These are phyloP conservation scores for Colletotrichum liaoningense DNA, from an alignment of 2,329 filamentous ascomycete genomes.

Conservation along the genomic window DNA sequence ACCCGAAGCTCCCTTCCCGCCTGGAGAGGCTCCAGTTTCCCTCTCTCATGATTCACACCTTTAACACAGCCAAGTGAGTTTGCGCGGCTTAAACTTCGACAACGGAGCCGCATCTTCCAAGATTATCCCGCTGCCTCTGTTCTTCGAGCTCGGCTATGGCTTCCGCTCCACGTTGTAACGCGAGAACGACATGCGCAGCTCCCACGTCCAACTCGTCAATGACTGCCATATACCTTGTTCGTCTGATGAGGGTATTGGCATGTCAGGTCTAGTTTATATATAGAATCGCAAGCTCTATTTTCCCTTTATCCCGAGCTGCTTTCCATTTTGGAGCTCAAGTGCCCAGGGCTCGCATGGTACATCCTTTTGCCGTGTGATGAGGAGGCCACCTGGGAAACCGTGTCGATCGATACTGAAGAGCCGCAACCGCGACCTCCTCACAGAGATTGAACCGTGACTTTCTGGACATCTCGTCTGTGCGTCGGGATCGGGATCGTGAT, in stretches of 20 bases:
- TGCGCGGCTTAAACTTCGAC: not conserved
- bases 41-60: not conserved
- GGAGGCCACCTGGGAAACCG: not conserved
- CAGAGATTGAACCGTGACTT: not conserved
- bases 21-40: not conserved
- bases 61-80: not conserved
- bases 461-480: not conserved
- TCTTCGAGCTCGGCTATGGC: not conserved
- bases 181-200: too few relatives aligned
- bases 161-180: not conserved
- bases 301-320: not conserved
- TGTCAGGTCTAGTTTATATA: too few relatives aligned
- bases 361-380: not conserved
- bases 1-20: not conserved
- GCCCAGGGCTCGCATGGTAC: not conserved
- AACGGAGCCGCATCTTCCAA: not conserved
- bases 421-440: not conserved
- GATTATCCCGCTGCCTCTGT: not conserved
- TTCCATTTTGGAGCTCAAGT: not conserved
- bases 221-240: not conserved
- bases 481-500: not conserved
- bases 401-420: not conserved
- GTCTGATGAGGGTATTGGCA: not conserved
- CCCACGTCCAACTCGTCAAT: not conserved
- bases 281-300: not conserved